These are phyloP conservation scores for Cryphonectria parasitica DNA, from an alignment of 2,329 filamentous ascomycete species.

Conservation along the genomic window DNA sequence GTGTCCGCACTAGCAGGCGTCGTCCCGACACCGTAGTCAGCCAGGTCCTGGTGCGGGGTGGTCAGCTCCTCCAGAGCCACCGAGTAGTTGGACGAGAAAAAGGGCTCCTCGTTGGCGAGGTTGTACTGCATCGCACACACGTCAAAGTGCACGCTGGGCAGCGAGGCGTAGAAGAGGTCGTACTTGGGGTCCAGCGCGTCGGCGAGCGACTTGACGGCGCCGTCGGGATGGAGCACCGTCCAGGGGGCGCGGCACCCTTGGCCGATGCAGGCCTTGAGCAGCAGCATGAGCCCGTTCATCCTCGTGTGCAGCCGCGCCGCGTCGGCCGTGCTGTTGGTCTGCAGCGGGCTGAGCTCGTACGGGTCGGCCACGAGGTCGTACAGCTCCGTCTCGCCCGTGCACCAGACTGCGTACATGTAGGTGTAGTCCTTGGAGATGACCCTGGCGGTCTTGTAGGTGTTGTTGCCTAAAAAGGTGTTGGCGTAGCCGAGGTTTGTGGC, in stretches of 20 bases:
- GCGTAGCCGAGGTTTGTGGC: conserved; percentile 41
- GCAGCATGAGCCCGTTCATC: conserved; percentile 62
- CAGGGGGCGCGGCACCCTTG: conserved; percentile 60
- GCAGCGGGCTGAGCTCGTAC: conserved; percentile 54
- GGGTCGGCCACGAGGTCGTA: conserved; percentile 65
- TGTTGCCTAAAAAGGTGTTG: conserved; percentile 40
- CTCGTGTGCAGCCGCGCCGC: conserved; percentile 48
- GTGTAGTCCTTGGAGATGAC: conserved; percentile 59
- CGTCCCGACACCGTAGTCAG: conserved; percentile 20
- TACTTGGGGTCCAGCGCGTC: conserved; percentile 54
- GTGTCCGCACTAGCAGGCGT: conserved; percentile 7
- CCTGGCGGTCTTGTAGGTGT: conserved; percentile 66
- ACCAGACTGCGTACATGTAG: conserved; percentile 71
- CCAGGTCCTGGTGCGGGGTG: conserved; percentile 25
- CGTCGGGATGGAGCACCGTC: conserved; percentile 58
- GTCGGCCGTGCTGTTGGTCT: conserved; percentile 38
- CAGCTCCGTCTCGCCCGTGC: conserved; percentile 67
- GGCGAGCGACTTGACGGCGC: conserved; percentile 52
- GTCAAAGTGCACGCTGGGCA: conserved; percentile 28
- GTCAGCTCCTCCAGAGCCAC: conserved; percentile 21
- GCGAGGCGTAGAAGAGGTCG: conserved; percentile 54
- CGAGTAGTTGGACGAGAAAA: conserved; percentile 29
- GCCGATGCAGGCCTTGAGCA: conserved; percentile 64
- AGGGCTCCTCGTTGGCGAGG: conserved; percentile 28
- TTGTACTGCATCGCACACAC: conserved; percentile 21